phyloP scores from a whole-genome alignment of 306 rosid genomes.

The Quercus gilva region DNA sequence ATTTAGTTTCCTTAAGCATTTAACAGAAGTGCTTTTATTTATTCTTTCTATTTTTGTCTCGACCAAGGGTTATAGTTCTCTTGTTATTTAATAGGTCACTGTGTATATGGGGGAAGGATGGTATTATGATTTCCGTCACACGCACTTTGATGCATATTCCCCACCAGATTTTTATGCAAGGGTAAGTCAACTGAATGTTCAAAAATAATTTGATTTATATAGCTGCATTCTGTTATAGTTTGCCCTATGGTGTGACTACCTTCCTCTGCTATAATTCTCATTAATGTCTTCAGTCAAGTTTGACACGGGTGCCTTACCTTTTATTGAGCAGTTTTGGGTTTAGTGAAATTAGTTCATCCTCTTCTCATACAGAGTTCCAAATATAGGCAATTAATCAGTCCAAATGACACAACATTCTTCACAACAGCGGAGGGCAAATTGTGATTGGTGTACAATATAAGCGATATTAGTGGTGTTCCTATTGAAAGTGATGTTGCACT shows the following conservation, averaged over 20 bases:
- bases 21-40: slow-evolving; percentile 1
- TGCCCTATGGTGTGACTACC: background rate
- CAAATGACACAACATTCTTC: too few relatives aligned
- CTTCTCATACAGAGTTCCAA: too few relatives aligned
- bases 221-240: background rate
- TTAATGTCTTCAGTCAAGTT: background rate
- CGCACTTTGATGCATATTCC: slow-evolving; percentile 87
- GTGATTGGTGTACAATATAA: too few relatives aligned
- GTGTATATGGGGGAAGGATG: slow-evolving; percentile 98
- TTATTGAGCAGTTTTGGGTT: background rate
- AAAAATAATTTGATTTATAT: slow-evolving; percentile 3
- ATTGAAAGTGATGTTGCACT: too few relatives aligned
- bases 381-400: too few relatives aligned
- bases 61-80: slow-evolving; percentile 18
- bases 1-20: background rate
- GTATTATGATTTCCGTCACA: slow-evolving; percentile 74
- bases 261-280: background rate
- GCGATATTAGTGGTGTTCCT: too few relatives aligned
- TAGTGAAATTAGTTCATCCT: background rate
- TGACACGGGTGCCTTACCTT: background rate
- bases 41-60: slow-evolving; percentile 7
- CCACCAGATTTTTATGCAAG: slow-evolving; percentile 97
- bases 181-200: slow-evolving; percentile 46
- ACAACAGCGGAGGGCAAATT: too few relatives aligned
- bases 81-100: slow-evolving; percentile 59